Base-by-base conservation (phyloP, 345 rosid genomes). In the Eucalyptus erythrocorys region DNA sequence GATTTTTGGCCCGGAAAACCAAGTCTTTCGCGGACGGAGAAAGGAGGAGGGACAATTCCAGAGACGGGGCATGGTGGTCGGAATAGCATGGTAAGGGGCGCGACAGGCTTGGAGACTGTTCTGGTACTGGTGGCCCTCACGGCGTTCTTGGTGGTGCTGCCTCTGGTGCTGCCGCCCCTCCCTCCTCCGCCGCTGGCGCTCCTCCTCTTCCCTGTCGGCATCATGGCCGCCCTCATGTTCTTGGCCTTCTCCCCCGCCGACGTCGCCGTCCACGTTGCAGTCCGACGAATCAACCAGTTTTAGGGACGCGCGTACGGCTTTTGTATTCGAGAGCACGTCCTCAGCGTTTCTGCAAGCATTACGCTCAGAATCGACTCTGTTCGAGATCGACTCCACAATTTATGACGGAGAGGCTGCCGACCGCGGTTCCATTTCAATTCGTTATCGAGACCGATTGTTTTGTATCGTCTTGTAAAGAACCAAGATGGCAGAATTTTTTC, bases 121-220 rank as follows among this genome's bases (percentile, higher is more conserved):
- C 47, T 91, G 61, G 21, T 94, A 34, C 64, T 95, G 92, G 89
- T 85, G 82, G 90, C 50, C 66, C 85, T 94, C 22, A 90, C 95
- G 43, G 92, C 88, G 30, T 93, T 94, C 14, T 91, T 95, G 95
- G 90, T 89, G 93, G 89, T 94, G 85, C 87, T 94, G 89, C 96
- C 97, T 13, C 90, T 95, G 91, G n/a, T 94, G 59, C 85, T 95
- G 86, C 97, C 97, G 50, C 96, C 97, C 26, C 87, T 95, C 48
- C 97, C 97, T 76, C 97, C 97, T 10, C 97, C 95, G 13, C 96
- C 96, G 9, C 34, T 92, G 88, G 42, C 93, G 87, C 93, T 95
- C 40, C 91, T 95, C 48, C 90, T 94, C 87, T 95, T 95, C 43
- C 97, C 97, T 0, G 90, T 94, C 12, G 96, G 96, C 53, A 90